Evolutionary conservation across 768 basidiomycete species (phyloP), one percentile per base, ranked within the genome.

Genomic region (Gyrodon lividus): DNA sequence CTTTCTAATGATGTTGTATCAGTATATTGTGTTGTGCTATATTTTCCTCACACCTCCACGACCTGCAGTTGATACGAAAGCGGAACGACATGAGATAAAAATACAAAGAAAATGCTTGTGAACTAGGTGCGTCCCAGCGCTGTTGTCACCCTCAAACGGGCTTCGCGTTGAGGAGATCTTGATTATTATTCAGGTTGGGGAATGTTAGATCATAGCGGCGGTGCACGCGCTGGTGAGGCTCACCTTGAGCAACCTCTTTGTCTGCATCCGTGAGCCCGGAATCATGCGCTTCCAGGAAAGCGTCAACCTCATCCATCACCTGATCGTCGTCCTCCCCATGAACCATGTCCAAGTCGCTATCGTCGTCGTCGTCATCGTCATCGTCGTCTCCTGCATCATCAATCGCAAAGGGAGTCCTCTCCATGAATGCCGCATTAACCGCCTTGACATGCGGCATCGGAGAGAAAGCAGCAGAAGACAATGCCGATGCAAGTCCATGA

Each of bases 301-400:
- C 93, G 63, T 96, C 93, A 48, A 94, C 90, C 77, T 96, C 94
- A 62, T 95, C 91, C 84, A 98, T 80, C 42, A 95, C 91, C 51
- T 82, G 83, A 55, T 87, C 85, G 50, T 86, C 85, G 41, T 81
- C 84, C 44, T 77, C 82, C 13, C 72, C 73, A 23, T 81, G 83
- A 5, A 77, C 81, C 24, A 72, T 70, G 7, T 71, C 73, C 6
- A 79, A 71, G 66, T 84, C 71, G 65, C 86, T 70, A 10, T 89
- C 87, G 0, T 85, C 86, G 23, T 87, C 89, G 51, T 30, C 87
- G 0, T 85, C 86, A 22, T 87, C 89, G 51, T 30, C 24, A 4
- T 28, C 31, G 13, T 87, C 64, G 10, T 65, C 65, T 46, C 84
- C 87, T 4, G 86, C 91, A 69, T 94, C 92, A 63, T 99, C 97